These are phyloP conservation scores for Gardenia jasminoides DNA, from an alignment of 257 asterid species.

Conservation along the genomic window DNA sequence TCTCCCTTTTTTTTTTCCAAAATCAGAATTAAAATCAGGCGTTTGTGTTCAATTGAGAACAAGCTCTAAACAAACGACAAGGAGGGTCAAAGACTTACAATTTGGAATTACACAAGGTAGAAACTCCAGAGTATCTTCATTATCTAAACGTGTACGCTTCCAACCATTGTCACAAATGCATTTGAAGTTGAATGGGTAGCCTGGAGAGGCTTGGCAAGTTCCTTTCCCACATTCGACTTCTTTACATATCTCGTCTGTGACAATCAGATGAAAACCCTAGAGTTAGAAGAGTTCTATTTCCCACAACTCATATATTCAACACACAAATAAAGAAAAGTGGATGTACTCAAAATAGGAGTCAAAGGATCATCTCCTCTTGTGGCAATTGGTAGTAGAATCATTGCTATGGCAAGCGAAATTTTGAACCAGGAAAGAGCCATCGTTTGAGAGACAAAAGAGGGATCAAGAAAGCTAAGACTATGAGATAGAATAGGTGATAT, in stretches of 20 bases:
- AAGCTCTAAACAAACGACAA: no score
- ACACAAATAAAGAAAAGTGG: no score
- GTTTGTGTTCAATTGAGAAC: no score
- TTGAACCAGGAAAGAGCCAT: slow-evolving; percentile 29
- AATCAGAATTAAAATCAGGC: no score
- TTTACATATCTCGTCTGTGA: slow-evolving; percentile 50
- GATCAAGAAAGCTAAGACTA: neutral
- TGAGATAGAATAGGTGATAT: neutral
- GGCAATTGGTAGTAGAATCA: slow-evolving; percentile 31
- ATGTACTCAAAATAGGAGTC: slow-evolving; percentile 28
- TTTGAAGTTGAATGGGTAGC: slow-evolving; percentile 46
- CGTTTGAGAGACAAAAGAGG: neutral
- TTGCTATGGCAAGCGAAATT: slow-evolving; percentile 21
- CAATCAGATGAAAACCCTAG: neutral
- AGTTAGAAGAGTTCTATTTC: neutral
- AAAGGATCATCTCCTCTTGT: slow-evolving; percentile 32
- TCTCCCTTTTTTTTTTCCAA: no score
- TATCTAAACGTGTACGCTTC: slow-evolving; percentile 56
- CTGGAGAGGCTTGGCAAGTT: slow-evolving; percentile 45
- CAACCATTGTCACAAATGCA: slow-evolving; percentile 65
- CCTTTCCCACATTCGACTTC: slow-evolving; percentile 82
- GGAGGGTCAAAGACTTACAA: slow-evolving; percentile 25
- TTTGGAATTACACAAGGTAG: slow-evolving; percentile 76
- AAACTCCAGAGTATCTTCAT: slow-evolving; percentile 34
- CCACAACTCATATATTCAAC: neutral